phyloP scores from a whole-genome alignment of 306 rosid species.

The Neltuma alba region DNA sequence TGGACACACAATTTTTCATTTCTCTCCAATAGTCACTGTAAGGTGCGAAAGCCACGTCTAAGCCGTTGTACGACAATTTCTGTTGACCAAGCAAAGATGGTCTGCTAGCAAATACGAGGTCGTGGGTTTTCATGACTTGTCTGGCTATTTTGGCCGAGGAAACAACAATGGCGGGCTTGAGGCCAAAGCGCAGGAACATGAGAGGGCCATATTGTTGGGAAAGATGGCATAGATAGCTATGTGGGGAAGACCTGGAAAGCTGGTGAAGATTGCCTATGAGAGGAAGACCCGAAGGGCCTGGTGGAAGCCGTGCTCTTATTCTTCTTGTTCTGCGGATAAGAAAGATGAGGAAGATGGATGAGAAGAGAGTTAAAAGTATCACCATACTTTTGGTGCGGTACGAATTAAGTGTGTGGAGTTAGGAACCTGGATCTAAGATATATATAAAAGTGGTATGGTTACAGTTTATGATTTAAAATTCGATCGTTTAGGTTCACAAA shows the following conservation, averaged over 20 bases:
- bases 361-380: background rate
- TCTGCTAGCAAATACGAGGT: conserved; percentile 45
- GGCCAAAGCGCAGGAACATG: conserved; percentile 44
- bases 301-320: conserved; percentile 32
- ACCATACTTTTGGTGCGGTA: background rate
- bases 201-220: conserved; percentile 56
- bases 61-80: conserved; percentile 49
- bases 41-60: conserved; percentile 51
- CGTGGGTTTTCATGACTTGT: conserved; percentile 47
- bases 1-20: conserved; percentile 36
- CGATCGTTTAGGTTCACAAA: no score
- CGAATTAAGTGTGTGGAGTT: background rate
- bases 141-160: conserved; percentile 41
- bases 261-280: conserved; percentile 63
- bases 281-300: conserved; percentile 60
- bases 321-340: background rate
- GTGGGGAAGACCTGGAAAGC: conserved; percentile 34
- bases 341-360: conserved; percentile 7
- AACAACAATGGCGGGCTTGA: conserved; percentile 27
- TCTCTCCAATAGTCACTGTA: conserved; percentile 55
- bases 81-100: conserved; percentile 25
- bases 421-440: no score
- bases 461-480: no score
- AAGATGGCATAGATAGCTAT: conserved; percentile 40
- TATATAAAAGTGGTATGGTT: no score